Evolutionary conservation across 257 asterid species (phyloP).

Genomic region (Eustoma russellianum): DNA sequence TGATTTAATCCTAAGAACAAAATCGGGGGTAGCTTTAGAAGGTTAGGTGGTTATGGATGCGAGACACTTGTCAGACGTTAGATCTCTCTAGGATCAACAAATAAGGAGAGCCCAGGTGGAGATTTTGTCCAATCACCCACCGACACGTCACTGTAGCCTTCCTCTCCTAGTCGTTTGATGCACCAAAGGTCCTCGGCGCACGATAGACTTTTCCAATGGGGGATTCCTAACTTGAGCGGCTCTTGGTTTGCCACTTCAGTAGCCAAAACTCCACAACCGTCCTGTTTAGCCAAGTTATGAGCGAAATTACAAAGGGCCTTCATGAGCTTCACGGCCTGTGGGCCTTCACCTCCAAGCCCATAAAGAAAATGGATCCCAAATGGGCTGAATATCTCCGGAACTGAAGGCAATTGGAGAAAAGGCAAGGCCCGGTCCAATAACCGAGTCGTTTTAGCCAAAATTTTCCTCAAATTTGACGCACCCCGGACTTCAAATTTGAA

Average conservation of each 20-base stretch:
- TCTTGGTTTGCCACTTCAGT: slow-evolving; percentile 66
- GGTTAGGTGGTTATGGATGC: too few relatives aligned
- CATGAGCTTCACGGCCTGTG: slow-evolving; percentile 19
- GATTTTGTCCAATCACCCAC: slow-evolving; percentile 92
- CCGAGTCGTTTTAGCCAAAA: slow-evolving; percentile 47
- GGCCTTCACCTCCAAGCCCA: slow-evolving; percentile 95
- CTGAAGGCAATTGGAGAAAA: slow-evolving; percentile 56
- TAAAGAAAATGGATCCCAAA: slow-evolving; percentile 74
- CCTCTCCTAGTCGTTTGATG: slow-evolving; percentile 56
- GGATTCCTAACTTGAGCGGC: slow-evolving; percentile 60
- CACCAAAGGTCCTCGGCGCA: slow-evolving; percentile 93
- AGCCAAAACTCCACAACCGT: slow-evolving; percentile 75
- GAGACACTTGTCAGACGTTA: slow-evolving; percentile 13
- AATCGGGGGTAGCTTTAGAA: too few relatives aligned
- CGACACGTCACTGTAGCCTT: slow-evolving; percentile 61
- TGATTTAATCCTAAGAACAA: too few relatives aligned
- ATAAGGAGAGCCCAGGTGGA: slow-evolving; percentile 60
- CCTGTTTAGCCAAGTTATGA: slow-evolving; percentile 54
- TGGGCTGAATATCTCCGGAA: slow-evolving; percentile 66
- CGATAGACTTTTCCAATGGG: slow-evolving; percentile 80
- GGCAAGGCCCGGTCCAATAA: slow-evolving; percentile 77
- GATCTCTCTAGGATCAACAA: slow-evolving; percentile 93
- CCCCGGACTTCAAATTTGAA: slow-evolving; percentile 76
- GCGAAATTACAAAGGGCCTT: slow-evolving; percentile 44
- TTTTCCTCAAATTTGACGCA: slow-evolving; percentile 50